These are phyloP conservation scores for Eragrostis curvula DNA, from an alignment of 176 grass and related monocot genomes.

Conservation along the genomic window DNA sequence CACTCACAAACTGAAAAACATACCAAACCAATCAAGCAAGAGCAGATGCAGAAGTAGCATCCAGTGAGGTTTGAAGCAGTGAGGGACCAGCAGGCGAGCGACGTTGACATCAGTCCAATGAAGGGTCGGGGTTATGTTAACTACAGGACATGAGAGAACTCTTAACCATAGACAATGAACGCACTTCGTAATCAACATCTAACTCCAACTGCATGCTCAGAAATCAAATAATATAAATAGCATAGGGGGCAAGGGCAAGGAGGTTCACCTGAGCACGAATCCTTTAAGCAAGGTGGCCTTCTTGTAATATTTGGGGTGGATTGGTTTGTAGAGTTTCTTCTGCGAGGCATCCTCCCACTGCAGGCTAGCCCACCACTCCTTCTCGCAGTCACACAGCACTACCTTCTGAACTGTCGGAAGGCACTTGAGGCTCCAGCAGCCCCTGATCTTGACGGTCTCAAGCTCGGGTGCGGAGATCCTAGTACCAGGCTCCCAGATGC, in stretches of 20 bases:
- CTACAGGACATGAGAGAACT: neutral
- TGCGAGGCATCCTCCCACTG: neutral
- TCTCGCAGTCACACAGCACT: conserved; percentile 23
- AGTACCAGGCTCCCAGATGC: neutral
- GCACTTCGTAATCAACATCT: neutral
- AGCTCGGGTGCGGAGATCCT: neutral
- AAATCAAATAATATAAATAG: neutral
- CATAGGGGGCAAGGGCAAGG: neutral
- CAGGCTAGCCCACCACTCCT: conserved; percentile 22
- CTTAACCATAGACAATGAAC: neutral
- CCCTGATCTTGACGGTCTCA: conserved; percentile 10
- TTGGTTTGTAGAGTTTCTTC: neutral
- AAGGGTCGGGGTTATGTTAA: neutral
- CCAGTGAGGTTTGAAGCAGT: too few species aligned
- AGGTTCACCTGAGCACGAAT: conserved; percentile 15
- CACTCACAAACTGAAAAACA: too few species aligned
- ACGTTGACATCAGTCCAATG: neutral
- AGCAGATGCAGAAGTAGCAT: too few species aligned
- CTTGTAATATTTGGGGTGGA: neutral
- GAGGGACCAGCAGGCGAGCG: too few species aligned
- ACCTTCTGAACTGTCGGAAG: neutral
- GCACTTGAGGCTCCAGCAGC: conserved; percentile 38
- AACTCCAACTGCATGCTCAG: neutral
- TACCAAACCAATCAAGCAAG: neutral
- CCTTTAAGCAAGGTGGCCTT: neutral